Base-by-base conservation (phyloP, 306 rosid species). In the Luffa acutangula region DNA sequence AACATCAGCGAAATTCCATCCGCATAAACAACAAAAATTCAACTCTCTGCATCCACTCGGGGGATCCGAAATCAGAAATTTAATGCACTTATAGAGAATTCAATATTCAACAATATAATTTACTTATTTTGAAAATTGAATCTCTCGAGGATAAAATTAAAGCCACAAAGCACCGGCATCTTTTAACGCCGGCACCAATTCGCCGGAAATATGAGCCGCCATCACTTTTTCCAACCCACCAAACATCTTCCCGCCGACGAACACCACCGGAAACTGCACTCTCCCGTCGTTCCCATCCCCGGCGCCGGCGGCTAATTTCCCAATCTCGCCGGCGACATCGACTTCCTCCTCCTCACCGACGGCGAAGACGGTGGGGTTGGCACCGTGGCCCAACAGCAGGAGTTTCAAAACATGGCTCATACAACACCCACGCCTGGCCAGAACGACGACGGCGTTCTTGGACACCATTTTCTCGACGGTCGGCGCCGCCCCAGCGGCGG, bases 81-180 rank as follows among this genome's bases (percentile, higher is more conserved):
- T 9, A 45, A 71, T 21, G 4, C 20, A 45, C 33, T 59, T 5
- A 2, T 5, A 42, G 34, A 69, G 39, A 45, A 71, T 45, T 71
- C 53, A 67, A 41, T n/a, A 45, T 20, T 69, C 54, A 20, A 12
- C 75, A 43, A 69, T 20, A 41, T 9, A 69, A 20, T 43, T 69
- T 41, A 66, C 51, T 18, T 31, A 10, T 25, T 59, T 59, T 25
- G 13, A 31, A 59, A 31, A 9, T 59, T 59, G 39, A 25, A 63
- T 63, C 20, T 20, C 4, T 39, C 3, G 1, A 7, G 12, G 3
- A 10, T 88, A 92, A 78, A 92, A 11, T 90, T 89, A 94, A 78
- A 94, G 98, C 98, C 98, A 94, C 80, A 94, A 79, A 80, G 98
- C 98, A 12, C 98, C 98, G 6, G 97, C 98, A 20, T 91, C 87